Evolutionary conservation across 208 protist genomes (phyloP).

Genomic region (Acanthamoeba rhysodes): DNA sequence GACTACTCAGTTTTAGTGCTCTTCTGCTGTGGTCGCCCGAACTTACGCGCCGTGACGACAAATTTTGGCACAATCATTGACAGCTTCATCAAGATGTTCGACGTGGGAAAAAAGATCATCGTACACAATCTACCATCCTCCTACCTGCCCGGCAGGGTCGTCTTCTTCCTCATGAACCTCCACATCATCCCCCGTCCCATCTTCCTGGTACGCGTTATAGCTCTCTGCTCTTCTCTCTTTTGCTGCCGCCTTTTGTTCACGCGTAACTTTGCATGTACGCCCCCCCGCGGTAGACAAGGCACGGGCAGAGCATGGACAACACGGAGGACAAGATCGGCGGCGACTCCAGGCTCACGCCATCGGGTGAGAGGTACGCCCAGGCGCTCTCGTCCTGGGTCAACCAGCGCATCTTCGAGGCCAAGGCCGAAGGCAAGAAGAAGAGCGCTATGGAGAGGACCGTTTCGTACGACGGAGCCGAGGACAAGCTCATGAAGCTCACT

Average conservation of each 20-base stretch:
- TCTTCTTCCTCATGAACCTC: slow-evolving; percentile 87
- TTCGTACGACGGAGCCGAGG: not conserved
- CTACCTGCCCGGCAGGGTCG: slow-evolving; percentile 81
- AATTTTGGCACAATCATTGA: not conserved
- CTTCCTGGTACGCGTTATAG: slow-evolving; percentile 60
- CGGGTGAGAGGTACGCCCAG: slow-evolving; percentile 77
- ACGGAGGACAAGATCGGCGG: slow-evolving; percentile 82
- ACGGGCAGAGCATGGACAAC: slow-evolving; percentile 89
- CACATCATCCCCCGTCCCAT: slow-evolving; percentile 82
- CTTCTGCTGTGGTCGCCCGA: too few species aligned
- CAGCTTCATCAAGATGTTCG: slow-evolving; percentile 74
- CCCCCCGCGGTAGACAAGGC: slow-evolving; percentile 72
- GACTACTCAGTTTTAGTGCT: too few species aligned
- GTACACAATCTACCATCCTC: slow-evolving; percentile 76
- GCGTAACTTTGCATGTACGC: not conserved
- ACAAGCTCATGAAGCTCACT: slow-evolving; percentile 29
- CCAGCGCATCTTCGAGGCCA: not conserved
- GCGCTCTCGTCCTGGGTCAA: slow-evolving; percentile 36
- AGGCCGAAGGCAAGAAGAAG: slow-evolving; percentile 24
- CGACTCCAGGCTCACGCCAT: slow-evolving; percentile 70
- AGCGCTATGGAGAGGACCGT: not conserved
- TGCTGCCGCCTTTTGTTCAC: not conserved
- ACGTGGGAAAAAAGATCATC: slow-evolving; percentile 82
- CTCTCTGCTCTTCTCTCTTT: too few species aligned
- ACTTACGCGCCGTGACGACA: too few species aligned